Evolutionary conservation across 371 early-diverging fungal species (phyloP), one percentile per base, ranked within the genome.

Genomic region (Haplosporangium sp.): DNA sequence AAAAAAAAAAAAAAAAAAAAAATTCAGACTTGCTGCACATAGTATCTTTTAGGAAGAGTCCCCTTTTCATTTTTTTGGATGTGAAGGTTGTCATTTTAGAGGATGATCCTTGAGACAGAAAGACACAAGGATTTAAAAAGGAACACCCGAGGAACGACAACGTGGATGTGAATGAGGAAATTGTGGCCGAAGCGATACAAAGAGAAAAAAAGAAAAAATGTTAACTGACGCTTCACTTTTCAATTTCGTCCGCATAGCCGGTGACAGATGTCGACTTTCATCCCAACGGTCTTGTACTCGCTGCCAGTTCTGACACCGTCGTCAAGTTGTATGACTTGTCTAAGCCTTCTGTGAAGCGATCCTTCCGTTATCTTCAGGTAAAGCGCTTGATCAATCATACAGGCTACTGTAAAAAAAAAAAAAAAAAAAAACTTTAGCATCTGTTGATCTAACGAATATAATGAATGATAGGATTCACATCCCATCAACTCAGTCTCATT

Each of bases 261-360:
- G 91, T 97, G 23, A 96, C 93, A 41, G 96, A 95, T 60, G 81
- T 96, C 11, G 88, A 90, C 41, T 97, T 96, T 77, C 98, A 98
- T 71, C 98, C 98, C 8, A 96, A 96, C 67, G 95, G 95, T 16
- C 82, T 91, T 10, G 94, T 95, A 5, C 85, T 98, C 38, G 98
- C 96, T 1, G 92, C 93, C 51, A 92, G 95, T 69, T 90, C 95
- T 1, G 95, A 95, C 36, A 97, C 97, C 67, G 87, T 84, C 67
- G 92, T 97, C 66, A 95, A 95, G 81, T 74, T 98, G 52, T 98
- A 92, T 75, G 97, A 97, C 81, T 80, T 98, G 54, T 89, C 92
- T 29, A 92, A 90, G 67, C 85, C 91, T 9, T 87, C 89, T 37
- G 91, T 92, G 14, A 95, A 95, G 67, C 81, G 94, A 70, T 89